Evolutionary conservation across 2,329 filamentous ascomycete species (phyloP), one percentile per base, ranked within the genome.

Genomic region (Blastomyces emzantsi): DNA sequence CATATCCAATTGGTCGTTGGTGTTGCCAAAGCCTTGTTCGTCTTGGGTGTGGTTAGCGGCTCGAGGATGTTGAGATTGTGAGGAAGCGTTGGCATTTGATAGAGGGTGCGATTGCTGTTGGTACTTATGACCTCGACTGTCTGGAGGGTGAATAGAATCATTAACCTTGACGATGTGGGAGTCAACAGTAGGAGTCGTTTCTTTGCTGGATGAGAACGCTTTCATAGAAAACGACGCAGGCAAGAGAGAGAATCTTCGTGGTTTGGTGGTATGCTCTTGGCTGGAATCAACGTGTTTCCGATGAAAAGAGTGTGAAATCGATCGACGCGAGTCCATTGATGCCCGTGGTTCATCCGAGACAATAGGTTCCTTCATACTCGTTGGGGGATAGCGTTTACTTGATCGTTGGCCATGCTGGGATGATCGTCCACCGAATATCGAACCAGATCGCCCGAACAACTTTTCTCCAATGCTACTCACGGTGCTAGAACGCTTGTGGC

Each of bases 381-480:
- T 89, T 3, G 93, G 93, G 63, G 93, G 93, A 71, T 97, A 95
- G 66, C 87, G 87, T 73, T 90, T 86, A 67, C 81, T 77, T 64
- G 75, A 71, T 63, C 82, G 83, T 65, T 82, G 75, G 67, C 76
- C 65, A 51, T 72, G 68, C 56, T 77, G 73, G 56, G 70, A 69
- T 41, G 71, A 68, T 57, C 77, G 78, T 49, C 85, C 82, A n/a
- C 89, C 87, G 72, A 94, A 92, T 64, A 94, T 82, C 9, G 90
- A 94, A 17, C 88, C 89, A 68, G 87, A 90, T 66, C 92, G 87
- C 52, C 91, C 90, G 75, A 96, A 90, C 45, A 96, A 80, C 76
- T 90, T 94, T 70, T 90, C 90, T 62, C 90, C 87, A 64, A 97
- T 85, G 76, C 85, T 91, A 72, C 86, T 91, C 79, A 90, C 90